phyloP scores from a whole-genome alignment of 169 alveolate genomes.

The Perkinsus chesapeaki region DNA sequence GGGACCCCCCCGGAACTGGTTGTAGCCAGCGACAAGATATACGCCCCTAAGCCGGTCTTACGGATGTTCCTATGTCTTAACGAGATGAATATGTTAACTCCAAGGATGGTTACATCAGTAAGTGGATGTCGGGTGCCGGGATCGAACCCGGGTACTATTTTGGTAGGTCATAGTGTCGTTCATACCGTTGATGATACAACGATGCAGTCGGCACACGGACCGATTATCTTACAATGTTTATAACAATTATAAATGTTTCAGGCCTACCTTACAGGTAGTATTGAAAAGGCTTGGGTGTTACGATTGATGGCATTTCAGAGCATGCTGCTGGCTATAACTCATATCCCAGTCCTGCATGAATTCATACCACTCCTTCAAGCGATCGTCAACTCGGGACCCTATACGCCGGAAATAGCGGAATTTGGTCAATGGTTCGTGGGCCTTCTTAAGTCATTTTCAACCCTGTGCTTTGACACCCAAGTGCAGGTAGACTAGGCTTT shows the following conservation, averaged over 20 bases:
- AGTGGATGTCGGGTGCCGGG: background rate
- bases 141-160: background rate
- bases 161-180: background rate
- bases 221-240: background rate
- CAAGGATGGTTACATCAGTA: background rate
- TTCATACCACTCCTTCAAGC: background rate
- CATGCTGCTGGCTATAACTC: background rate
- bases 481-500: background rate
- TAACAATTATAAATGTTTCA: background rate
- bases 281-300: background rate
- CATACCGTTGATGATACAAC: background rate
- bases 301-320: background rate
- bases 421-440: background rate
- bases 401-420: background rate
- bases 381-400: background rate
- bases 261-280: background rate
- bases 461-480: background rate
- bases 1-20: background rate
- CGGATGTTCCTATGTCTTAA: background rate
- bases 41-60: background rate
- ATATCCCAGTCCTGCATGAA: background rate
- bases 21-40: background rate
- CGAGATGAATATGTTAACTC: background rate
- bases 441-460: background rate
- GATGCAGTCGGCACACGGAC: background rate